phyloP scores from a whole-genome alignment of 176 grass and related monocot genomes.

The Oryza rufipogon region DNA sequence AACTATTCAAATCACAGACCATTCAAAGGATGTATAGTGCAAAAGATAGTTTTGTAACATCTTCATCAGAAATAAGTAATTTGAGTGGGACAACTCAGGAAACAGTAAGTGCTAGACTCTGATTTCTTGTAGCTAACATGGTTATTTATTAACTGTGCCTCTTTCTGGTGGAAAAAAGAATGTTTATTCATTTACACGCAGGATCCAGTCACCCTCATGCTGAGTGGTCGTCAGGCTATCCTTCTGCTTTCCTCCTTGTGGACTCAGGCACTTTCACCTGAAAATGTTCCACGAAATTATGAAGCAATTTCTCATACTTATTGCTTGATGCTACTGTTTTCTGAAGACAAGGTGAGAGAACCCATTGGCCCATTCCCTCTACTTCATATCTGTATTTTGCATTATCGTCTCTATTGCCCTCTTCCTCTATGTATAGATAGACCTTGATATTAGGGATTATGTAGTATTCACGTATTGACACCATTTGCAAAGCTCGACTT shows the following conservation, averaged over 20 bases:
- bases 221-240: constrained; percentile 73
- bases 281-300: constrained; percentile 81
- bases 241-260: constrained; percentile 93
- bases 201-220: constrained; percentile 70
- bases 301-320: constrained; percentile 96
- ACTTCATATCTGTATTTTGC: background rate
- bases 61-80: constrained; percentile 48
- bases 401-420: background rate
- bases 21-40: constrained; percentile 57
- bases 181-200: constrained; percentile 45
- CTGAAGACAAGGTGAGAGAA: constrained; percentile 69
- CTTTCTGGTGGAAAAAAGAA: constrained; percentile 24
- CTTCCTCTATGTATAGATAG: background rate
- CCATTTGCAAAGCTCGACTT: constrained; percentile 5
- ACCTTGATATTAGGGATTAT: background rate
- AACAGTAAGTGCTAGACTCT: constrained; percentile 44
- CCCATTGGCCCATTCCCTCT: background rate
- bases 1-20: constrained; percentile 62
- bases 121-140: constrained; percentile 14
- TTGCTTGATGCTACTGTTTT: constrained; percentile 93
- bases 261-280: constrained; percentile 74
- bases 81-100: constrained; percentile 44
- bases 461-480: constrained; percentile 8
- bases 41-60: constrained; percentile 38
- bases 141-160: constrained; percentile 23